A percentile compares a stretch with the other conserved stretches of the same genome.
These are phyloP conservation scores for Mycena rosella DNA, from an alignment of 768 basidiomycete species.

Conservation along the genomic window DNA sequence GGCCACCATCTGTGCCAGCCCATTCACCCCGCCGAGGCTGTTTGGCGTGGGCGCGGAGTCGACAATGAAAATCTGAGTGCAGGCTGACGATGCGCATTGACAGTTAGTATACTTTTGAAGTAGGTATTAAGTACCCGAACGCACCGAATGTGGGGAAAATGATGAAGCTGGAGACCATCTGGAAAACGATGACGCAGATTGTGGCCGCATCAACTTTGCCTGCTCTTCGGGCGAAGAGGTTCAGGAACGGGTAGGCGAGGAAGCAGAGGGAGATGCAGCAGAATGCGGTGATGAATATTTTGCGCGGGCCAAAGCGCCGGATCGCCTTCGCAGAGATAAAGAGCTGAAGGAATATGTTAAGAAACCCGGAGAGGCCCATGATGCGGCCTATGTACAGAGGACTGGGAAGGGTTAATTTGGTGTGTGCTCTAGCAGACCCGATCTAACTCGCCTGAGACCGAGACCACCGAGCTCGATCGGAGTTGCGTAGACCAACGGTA, in stretches of 20 bases:
- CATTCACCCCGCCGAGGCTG: conserved; percentile 45
- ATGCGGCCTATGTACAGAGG: conserved; percentile 64
- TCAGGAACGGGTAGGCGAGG: conserved; percentile 35
- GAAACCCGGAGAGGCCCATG: conserved; percentile 57
- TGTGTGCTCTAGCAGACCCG: not conserved
- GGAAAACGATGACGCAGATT: conserved; percentile 36
- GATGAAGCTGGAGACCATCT: conserved; percentile 29
- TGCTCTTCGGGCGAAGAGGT: conserved; percentile 30
- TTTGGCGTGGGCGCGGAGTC: conserved; percentile 37
- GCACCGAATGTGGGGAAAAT: conserved; percentile 37
- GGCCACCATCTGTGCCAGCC: conserved; percentile 44
- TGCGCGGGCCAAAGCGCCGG: conserved; percentile 30
- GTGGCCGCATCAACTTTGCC: conserved; percentile 33
- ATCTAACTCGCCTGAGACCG: conserved; percentile 51
- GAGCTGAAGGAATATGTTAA: conserved; percentile 59
- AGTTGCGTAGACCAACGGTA: conserved; percentile 51
- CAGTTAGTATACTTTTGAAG: not conserved
- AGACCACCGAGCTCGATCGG: conserved; percentile 64
- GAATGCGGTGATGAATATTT: conserved; percentile 31
- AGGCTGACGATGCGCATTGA: conserved; percentile 23
- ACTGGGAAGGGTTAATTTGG: conserved; percentile 14
- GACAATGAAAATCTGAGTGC: conserved; percentile 40
- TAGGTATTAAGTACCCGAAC: not conserved
- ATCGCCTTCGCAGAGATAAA: conserved; percentile 21
- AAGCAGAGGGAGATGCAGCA: conserved; percentile 29